Conservation (phyloP, 1,284 basidiomycete genomes). For the Ceratobasidium sp. region DNA sequence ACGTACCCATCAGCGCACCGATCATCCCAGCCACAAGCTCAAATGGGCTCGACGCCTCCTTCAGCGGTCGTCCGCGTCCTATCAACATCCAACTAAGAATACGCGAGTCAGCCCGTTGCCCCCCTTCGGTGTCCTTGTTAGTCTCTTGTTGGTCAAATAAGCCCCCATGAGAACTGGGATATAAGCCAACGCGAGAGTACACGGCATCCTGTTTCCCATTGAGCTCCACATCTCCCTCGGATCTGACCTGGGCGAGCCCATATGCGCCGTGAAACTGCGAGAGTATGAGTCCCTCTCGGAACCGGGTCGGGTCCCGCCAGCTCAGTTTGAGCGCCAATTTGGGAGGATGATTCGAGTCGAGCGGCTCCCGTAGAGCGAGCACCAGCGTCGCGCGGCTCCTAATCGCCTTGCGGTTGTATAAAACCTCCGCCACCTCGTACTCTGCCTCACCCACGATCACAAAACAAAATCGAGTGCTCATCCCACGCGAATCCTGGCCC, state of each 20-base stretch:
- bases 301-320: not conserved
- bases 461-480: not conserved
- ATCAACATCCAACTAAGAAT: not conserved
- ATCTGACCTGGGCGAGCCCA: not conserved
- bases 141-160: not conserved
- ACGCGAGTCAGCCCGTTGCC: not conserved
- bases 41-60: not conserved
- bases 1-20: conserved; percentile 14
- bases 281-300: not conserved
- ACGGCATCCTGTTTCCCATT: not conserved
- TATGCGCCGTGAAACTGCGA: not conserved
- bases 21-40: conserved; percentile 6
- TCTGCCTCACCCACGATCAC: not conserved
- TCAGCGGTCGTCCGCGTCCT: not conserved
- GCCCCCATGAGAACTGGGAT: not conserved
- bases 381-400: not conserved
- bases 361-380: not conserved
- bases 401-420: conserved; percentile 2
- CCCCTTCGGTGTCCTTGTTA: not conserved
- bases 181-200: not conserved
- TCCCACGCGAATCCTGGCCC: not conserved
- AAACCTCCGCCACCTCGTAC: not conserved
- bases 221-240: not conserved
- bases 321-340: not conserved
- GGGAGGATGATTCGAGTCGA: not conserved